Evolutionary conservation across 495 filamentous ascomycete species (phyloP).

Genomic region (Penicillium chermesinum): DNA sequence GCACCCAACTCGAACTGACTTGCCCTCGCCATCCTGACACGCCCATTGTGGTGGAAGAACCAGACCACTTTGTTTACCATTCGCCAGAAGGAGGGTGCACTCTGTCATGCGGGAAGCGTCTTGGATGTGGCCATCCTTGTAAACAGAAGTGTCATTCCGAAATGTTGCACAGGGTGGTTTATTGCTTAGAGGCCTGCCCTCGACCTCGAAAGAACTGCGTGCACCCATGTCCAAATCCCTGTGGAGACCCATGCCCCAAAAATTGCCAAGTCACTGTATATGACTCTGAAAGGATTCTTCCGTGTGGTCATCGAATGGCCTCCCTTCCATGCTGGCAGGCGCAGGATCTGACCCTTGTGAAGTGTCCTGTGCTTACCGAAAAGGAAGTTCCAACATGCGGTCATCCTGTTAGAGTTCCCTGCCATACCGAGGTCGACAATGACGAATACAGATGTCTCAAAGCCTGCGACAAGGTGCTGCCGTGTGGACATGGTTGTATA

Average conservation of each 20-base stretch:
- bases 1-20: constrained; percentile 48
- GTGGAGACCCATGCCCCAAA: constrained; percentile 54
- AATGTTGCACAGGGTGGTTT: constrained; percentile 55
- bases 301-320: constrained; percentile 54
- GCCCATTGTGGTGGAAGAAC: constrained; percentile 48
- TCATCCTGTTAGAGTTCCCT: constrained; percentile 49
- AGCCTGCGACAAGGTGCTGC: constrained; percentile 41
- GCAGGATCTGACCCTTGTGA: constrained; percentile 33
- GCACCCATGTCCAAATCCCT: constrained; percentile 56
- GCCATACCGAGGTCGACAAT: constrained; percentile 38
- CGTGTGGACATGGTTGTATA: constrained; percentile 61
- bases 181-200: constrained; percentile 58
- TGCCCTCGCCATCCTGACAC: constrained; percentile 66
- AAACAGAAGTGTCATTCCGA: constrained; percentile 64
- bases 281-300: constrained; percentile 37
- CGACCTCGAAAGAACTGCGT: constrained; percentile 51
- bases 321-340: constrained; percentile 49
- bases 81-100: constrained; percentile 71
- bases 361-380: constrained; percentile 36
- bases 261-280: constrained; percentile 41
- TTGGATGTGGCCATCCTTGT: constrained; percentile 72
- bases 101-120: constrained; percentile 51
- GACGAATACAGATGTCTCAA: constrained; percentile 40
- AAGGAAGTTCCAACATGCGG: constrained; percentile 47
- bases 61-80: constrained; percentile 56